These are phyloP conservation scores for Cyclaneusma minus DNA, from an alignment of 2,329 filamentous ascomycete species.

Conservation along the genomic window DNA sequence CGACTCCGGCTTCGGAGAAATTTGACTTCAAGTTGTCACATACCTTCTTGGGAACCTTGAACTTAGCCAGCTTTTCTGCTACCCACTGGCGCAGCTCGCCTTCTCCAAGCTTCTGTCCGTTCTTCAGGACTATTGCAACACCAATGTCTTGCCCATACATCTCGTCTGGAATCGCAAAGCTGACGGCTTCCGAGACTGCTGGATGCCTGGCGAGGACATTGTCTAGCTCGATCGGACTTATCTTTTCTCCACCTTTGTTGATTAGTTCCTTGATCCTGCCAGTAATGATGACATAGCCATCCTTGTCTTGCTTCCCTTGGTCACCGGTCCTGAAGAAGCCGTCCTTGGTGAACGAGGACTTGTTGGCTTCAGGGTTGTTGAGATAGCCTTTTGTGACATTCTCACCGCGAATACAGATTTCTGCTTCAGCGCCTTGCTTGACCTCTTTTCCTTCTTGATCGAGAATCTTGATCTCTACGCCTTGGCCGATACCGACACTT, in stretches of 20 bases:
- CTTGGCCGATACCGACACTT: slow-evolving; percentile 69
- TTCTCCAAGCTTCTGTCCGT: slow-evolving; percentile 36
- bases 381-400: slow-evolving; percentile 78
- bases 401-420: slow-evolving; percentile 69
- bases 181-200: slow-evolving; percentile 61
- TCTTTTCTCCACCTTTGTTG: slow-evolving; percentile 83
- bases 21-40: no score
- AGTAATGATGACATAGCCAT: slow-evolving; percentile 74
- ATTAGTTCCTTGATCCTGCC: slow-evolving; percentile 90
- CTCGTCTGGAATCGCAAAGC: slow-evolving; percentile 70
- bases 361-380: slow-evolving; percentile 67
- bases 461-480: slow-evolving; percentile 68
- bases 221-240: slow-evolving; percentile 76
- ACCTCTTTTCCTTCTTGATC: slow-evolving; percentile 54
- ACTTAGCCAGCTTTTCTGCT: slow-evolving; percentile 56
- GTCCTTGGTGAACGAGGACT: slow-evolving; percentile 53
- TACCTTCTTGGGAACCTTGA: slow-evolving; percentile 75
- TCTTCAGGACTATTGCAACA: slow-evolving; percentile 60
- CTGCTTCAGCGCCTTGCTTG: slow-evolving; percentile 53
- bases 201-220: slow-evolving; percentile 65
- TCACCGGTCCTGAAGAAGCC: slow-evolving; percentile 83
- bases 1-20: slow-evolving; percentile 1
- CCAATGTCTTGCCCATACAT: slow-evolving; percentile 73
- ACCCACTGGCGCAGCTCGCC: slow-evolving; percentile 56
- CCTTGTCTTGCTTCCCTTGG: slow-evolving; percentile 64